Percentiles rank a stretch among this genome's conserved stretches.
Evolutionary conservation across 2,329 filamentous ascomycete genomes (phyloP).

Genomic region (Parafenestella ontariensis): DNA sequence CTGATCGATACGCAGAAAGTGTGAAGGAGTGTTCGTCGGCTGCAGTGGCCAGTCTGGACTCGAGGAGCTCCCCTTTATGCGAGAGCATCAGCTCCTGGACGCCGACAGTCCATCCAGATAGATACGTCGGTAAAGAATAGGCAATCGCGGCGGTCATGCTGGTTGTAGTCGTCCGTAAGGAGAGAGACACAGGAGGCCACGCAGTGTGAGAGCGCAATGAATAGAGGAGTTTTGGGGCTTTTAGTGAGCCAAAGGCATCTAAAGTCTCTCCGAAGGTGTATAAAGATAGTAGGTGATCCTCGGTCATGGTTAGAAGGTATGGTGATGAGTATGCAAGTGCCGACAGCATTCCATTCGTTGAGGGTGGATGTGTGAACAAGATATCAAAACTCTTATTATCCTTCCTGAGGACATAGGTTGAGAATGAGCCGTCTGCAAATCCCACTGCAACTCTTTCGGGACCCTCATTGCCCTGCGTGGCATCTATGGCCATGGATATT

Average conservation of each 20-base stretch:
- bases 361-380: constrained; percentile 67
- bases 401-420: constrained; percentile 69
- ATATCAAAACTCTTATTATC: constrained; percentile 53
- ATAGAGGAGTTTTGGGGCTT: constrained; percentile 69
- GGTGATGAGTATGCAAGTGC: constrained; percentile 76
- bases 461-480: constrained; percentile 35
- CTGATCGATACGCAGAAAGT: constrained; percentile 39
- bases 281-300: constrained; percentile 74
- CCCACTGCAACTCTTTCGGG: constrained; percentile 44
- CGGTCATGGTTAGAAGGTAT: constrained; percentile 80
- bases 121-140: constrained; percentile 79
- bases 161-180: constrained; percentile 71
- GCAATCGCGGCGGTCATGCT: constrained; percentile 82
- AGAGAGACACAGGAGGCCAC: constrained; percentile 79
- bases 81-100: constrained; percentile 87
- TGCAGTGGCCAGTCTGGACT: constrained; percentile 60
- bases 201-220: constrained; percentile 83
- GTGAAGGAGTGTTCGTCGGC: constrained; percentile 56
- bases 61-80: constrained; percentile 55
- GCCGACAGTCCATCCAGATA: constrained; percentile 85
- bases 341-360: constrained; percentile 70
- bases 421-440: constrained; percentile 59
- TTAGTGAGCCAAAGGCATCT: constrained; percentile 23
- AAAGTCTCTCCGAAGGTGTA: constrained; percentile 65
- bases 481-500: constrained; percentile 70